Conservation (phyloP, 495 filamentous ascomycete species). For the Tuber indicum region DNA sequence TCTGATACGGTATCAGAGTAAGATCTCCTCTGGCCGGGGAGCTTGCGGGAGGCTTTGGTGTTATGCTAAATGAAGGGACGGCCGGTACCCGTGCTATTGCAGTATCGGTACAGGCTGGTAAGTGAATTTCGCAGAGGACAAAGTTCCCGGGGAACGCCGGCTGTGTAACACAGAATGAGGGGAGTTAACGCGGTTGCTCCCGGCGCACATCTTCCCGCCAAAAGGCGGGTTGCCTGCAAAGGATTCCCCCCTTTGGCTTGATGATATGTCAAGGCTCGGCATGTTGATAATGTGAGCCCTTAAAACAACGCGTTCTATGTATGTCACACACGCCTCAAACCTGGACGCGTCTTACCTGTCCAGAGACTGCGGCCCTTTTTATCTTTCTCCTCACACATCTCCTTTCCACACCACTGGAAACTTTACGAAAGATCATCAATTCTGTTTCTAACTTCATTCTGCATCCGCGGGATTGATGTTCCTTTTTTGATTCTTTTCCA, state of each 20-base stretch:
- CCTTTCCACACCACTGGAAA: neutral
- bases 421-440: neutral
- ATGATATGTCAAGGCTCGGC: neutral
- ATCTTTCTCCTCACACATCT: neutral
- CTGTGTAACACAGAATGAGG: neutral
- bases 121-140: neutral
- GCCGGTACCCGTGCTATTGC: neutral
- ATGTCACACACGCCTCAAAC: neutral
- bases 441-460: neutral
- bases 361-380: neutral
- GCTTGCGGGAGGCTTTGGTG: neutral
- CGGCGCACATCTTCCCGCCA: neutral
- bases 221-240: neutral
- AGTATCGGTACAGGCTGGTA: neutral
- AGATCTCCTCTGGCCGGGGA: neutral
- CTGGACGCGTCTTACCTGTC: neutral
- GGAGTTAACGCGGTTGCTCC: neutral
- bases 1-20: neutral
- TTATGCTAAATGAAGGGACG: neutral
- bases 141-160: neutral
- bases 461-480: neutral
- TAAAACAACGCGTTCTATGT: neutral
- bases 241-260: neutral
- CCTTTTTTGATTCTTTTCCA: neutral
- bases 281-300: neutral